Evolutionary conservation across 2,329 filamentous ascomycete genomes (phyloP), one percentile per base, ranked within the genome.

Genomic region (Fusarium penzigii): DNA sequence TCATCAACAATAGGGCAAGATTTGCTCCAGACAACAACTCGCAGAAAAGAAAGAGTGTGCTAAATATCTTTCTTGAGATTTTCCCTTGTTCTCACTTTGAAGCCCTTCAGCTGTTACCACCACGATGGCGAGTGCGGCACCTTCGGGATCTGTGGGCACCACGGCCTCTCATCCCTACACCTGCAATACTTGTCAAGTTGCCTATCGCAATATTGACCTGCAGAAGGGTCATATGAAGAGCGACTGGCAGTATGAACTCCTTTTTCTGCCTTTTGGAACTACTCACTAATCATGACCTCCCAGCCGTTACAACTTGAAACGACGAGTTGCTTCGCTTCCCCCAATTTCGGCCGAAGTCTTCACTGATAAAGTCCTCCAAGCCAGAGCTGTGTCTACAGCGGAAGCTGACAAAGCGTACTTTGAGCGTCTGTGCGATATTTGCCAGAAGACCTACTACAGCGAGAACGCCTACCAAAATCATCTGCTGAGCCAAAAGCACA

Each of bases 121-220:
- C 29, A 53, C 25, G 52, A 85, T 85, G 82, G 76, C 81, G 56
- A 72, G 67, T 56, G 65, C 60, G 46, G 68, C 71, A 53, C 58
- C 70, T 46, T 64, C 69, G 29, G 52, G 64, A 47, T 61, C 64
- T 43, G 64, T 65, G 49, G 68, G 65, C 57, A 71, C 69, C 8
- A 65, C 75, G 14, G 67, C 82, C 32, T 80, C 87, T 25, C 91
- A 97, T 70, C 93, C 94, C 2, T 99, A 93, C 76, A 97, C 93
- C 50, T 99, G 94, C 85, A 99, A 97, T 74, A 94, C 92, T 52
- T 99, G 94, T 70, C 91, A 96, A 71, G 92, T 99, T 64, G 94
- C 93, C 47, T 99, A 97, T 75, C 88, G 93, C 61, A 92, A 90
- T 69, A 92, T 90, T 71, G 93, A 97, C 69, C 81, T 95, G 51